Evolutionary conservation across 164 flowering plant genomes (phyloP).

Genomic region (Paratinospora sagittata): DNA sequence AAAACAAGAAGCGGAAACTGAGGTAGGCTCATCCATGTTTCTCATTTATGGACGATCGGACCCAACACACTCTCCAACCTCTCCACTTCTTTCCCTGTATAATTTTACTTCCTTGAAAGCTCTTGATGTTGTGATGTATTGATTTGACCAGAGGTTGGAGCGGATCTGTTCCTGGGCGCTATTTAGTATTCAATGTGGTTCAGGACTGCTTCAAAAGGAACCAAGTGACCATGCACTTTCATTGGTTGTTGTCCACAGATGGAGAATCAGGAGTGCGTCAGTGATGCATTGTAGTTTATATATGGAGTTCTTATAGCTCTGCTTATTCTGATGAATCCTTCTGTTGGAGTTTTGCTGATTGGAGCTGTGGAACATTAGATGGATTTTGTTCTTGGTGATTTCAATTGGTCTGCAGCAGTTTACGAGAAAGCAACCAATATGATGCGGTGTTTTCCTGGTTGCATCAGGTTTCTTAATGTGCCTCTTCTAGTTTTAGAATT

Average conservation of each 20-base stretch:
- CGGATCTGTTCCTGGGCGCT: conserved; percentile 16
- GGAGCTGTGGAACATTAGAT: conserved; percentile 52
- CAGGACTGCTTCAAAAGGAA: conserved; percentile 32
- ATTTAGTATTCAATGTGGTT: conserved; percentile 28
- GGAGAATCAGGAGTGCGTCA: conserved; percentile 42
- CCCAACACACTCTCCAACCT: conserved; percentile 20
- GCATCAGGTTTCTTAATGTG: conserved; percentile 34
- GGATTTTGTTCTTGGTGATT: conserved; percentile 63
- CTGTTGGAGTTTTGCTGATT: conserved; percentile 45
- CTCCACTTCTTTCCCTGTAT: conserved; percentile 15
- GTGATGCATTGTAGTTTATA: conserved; percentile 35
- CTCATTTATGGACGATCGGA: conserved; percentile 17
- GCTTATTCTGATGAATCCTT: conserved; percentile 40
- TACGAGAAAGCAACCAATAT: conserved; percentile 47
- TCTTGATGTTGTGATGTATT: conserved; percentile 57
- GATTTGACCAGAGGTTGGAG: conserved; percentile 58
- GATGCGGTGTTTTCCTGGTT: conserved; percentile 50
- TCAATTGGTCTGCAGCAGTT: conserved; percentile 30
- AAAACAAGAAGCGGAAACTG: conserved; percentile 18
- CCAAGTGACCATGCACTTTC: conserved; percentile 35
- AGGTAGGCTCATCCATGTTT: conserved; percentile 39
- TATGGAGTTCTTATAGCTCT: conserved; percentile 34
- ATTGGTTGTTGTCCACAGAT: conserved; percentile 30
- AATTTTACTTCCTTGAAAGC: conserved; percentile 13
- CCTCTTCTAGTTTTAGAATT: conserved; percentile 20